Conservation (phyloP, 768 basidiomycete genomes). For the Mycena olivaceomarginata region DNA sequence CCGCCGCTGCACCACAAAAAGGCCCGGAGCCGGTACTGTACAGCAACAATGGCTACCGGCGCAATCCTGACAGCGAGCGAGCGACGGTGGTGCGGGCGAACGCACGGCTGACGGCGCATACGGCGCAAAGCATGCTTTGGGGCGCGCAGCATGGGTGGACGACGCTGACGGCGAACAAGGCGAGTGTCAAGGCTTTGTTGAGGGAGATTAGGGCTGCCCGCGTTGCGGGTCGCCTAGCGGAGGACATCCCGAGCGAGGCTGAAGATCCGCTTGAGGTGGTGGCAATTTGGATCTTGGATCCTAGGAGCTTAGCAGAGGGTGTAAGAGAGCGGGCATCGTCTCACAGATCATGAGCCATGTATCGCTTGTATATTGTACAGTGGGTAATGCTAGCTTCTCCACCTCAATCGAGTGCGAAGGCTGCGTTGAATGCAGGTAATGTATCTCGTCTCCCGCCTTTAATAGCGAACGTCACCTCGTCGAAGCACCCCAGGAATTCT, state of each 20-base stretch:
- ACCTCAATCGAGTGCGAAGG: background rate
- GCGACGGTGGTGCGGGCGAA: slow-evolving; percentile 73
- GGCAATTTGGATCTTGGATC: slow-evolving; percentile 86
- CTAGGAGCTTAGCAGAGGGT: slow-evolving; percentile 85
- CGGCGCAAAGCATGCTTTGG: slow-evolving; percentile 81
- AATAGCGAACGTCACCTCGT: slow-evolving; percentile 45
- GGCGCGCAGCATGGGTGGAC: slow-evolving; percentile 86
- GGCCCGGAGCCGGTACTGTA: slow-evolving; percentile 24
- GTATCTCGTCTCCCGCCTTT: slow-evolving; percentile 42
- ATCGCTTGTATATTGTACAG: background rate
- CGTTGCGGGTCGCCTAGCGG: slow-evolving; percentile 56
- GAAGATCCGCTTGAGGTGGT: slow-evolving; percentile 50
- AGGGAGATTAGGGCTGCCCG: slow-evolving; percentile 74
- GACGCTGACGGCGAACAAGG: slow-evolving; percentile 90
- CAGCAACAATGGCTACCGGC: slow-evolving; percentile 42
- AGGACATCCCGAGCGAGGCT: slow-evolving; percentile 45
- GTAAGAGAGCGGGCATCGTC: slow-evolving; percentile 55
- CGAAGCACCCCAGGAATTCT: slow-evolving; percentile 45
- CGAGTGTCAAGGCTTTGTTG: slow-evolving; percentile 85
- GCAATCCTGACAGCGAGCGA: slow-evolving; percentile 67
- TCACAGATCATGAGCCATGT: background rate
- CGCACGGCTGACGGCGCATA: slow-evolving; percentile 83
- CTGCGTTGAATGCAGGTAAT: slow-evolving; percentile 47
- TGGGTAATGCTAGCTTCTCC: background rate
- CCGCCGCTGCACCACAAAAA: background rate